phyloP scores from a whole-genome alignment of 805 yeast species.

The Wickerhamomyces tratensis region DNA sequence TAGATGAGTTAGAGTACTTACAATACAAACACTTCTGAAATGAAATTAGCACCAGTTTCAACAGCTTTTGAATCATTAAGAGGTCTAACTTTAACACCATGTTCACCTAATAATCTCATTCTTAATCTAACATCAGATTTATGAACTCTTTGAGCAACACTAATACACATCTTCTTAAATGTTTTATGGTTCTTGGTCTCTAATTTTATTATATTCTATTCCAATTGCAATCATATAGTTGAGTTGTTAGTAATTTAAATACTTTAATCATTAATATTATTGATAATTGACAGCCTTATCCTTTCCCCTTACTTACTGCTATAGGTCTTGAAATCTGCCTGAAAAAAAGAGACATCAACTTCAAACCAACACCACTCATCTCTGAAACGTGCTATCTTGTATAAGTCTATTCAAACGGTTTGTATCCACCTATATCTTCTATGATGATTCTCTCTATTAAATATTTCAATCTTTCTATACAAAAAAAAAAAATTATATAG shows the following conservation, averaged over 20 bases:
- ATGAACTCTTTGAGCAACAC: conserved; percentile 65
- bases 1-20: not conserved
- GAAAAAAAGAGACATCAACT: conserved; percentile 60
- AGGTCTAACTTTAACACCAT: conserved; percentile 52
- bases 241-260: conserved; percentile 1
- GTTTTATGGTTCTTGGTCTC: conserved; percentile 67
- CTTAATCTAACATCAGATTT: conserved; percentile 53
- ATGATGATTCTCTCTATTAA: no score
- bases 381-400: no score
- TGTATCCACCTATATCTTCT: no score
- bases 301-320: conserved; percentile 28
- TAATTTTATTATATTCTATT: conserved; percentile 48
- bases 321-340: conserved; percentile 76
- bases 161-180: conserved; percentile 54
- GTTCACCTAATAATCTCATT: conserved; percentile 33
- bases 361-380: conserved; percentile 74
- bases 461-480: no score
- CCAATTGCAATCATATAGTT: conserved; percentile 1
- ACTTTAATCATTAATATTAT: not conserved
- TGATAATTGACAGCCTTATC: no score
- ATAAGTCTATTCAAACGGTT: no score
- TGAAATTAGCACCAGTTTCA: conserved; percentile 70
- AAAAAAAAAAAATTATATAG: no score
- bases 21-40: conserved; percentile 71
- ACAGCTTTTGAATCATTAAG: conserved; percentile 76